phyloP scores from a whole-genome alignment of 1,284 basidiomycete genomes.

The Ganoderma sinense region DNA sequence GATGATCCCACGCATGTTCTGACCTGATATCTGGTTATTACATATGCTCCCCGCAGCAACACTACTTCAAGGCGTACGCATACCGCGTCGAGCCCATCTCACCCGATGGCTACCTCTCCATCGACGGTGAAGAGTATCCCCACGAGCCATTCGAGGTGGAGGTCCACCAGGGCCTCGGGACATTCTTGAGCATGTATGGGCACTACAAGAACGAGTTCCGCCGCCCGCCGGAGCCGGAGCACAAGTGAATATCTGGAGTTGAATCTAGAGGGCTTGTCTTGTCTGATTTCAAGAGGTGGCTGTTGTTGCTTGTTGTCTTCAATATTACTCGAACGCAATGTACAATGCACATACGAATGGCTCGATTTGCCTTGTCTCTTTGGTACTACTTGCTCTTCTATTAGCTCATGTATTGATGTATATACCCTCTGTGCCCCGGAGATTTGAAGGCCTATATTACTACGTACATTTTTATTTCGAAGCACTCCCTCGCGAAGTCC shows the following conservation, averaged over 20 bases:
- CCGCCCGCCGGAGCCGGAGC: conserved; percentile 14
- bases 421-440: conserved; percentile 10
- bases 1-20: not conserved
- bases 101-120: conserved; percentile 60
- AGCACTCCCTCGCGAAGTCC: not conserved
- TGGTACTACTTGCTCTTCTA: not conserved
- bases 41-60: conserved; percentile 54
- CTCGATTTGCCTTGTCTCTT: not conserved
- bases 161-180: conserved; percentile 75
- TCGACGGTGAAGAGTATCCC: conserved; percentile 88
- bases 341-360: not conserved
- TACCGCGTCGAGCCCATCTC: conserved; percentile 77
- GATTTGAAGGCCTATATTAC: not conserved
- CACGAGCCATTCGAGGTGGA: conserved; percentile 88
- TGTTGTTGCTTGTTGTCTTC: not conserved
- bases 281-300: not conserved
- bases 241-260: not conserved
- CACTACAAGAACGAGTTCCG: conserved; percentile 66
- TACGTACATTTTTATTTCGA: not conserved
- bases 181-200: conserved; percentile 75
- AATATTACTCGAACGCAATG: not conserved
- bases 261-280: not conserved
- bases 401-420: not conserved
- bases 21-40: not conserved
- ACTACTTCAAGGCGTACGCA: conserved; percentile 82